Evolutionary conservation across 352 stramenopile genomes (phyloP), one percentile per base, ranked within the genome.

Genomic region (Phytophthora capsici): DNA sequence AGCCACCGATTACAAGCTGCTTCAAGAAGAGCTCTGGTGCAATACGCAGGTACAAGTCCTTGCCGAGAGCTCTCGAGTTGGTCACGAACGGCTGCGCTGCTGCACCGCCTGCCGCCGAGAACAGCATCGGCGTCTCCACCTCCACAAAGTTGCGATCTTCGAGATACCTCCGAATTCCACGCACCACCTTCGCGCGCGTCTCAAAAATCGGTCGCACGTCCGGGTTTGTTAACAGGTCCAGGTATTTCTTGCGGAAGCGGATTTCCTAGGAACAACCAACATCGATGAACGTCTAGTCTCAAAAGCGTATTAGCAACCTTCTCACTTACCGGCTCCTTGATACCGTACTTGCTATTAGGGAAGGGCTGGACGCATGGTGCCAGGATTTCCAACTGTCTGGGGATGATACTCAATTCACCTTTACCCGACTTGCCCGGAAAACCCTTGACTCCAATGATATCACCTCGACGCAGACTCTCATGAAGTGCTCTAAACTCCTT

Each of bases 11-110:
- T 14, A 97, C 84, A 36, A 97, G 81, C 56, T 91, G 77, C 86
- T 99, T 99, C 19, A 99, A 84, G 77, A 99, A 99, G 2, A 99
- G 82, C 81, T 99, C 98, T 0, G 98, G 97, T 13, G 98, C 97
- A 75, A 96, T 96, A 41, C 97, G 91, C 56, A 99, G 83, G 54
- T 96, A 99, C 66, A 99, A 74, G 26, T 99, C 90, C 48, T 98
- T 93, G 37, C 95, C 92, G 3, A 99, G 77, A 19, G 98, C 97
- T 53, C 99, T 98, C 66, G 99, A 98, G 61, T 96, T 91, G 4
- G 98, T 99, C 49, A 99, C 90, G 75, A 99, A 99, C 9, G 98
- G 98, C 75, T 97, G 96, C 12, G 98, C 98, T 5, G 97, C 96
- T 2, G 98, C 98, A 38, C 98, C 98, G 32, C 98, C 98, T 12